Conservation (phyloP, 1,139 yeast species). For the Saccharomyces hybrid region DNA sequence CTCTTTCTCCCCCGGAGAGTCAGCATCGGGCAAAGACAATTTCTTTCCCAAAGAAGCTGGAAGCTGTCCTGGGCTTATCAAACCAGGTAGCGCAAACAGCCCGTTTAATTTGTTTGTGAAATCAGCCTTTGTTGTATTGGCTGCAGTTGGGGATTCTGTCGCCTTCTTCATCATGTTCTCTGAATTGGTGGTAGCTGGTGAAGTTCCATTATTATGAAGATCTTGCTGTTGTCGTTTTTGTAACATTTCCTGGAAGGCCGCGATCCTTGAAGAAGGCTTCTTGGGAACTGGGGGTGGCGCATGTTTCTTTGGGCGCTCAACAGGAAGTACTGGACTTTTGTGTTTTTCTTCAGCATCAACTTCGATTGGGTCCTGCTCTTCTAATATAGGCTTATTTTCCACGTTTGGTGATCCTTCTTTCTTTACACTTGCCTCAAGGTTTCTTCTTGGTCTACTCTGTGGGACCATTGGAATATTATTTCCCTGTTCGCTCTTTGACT, state of each 20-base stretch:
- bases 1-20: conserved; percentile 11
- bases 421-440: neutral
- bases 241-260: conserved; percentile 71
- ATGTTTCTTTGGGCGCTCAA: conserved; percentile 14
- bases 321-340: conserved; percentile 3
- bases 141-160: no score
- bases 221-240: conserved; percentile 37
- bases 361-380: neutral
- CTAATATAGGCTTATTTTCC: neutral
- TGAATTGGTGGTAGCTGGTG: conserved; percentile 18
- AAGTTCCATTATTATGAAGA: conserved; percentile 5
- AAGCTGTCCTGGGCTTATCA: conserved; percentile 39
- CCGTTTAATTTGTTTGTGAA: conserved; percentile 54
- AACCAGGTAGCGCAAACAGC: conserved; percentile 60
- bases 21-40: conserved; percentile 10
- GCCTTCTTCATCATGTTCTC: conserved; percentile 7
- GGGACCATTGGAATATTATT: neutral
- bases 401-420: neutral
- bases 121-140: conserved; percentile 28
- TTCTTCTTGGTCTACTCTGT: neutral
- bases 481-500: neutral
- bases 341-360: neutral
- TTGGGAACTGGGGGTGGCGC: conserved; percentile 65
- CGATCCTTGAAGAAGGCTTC: conserved; percentile 67
- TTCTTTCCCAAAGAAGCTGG: conserved; percentile 24